phyloP scores from a whole-genome alignment of 2,329 filamentous ascomycete species.

The Didymella exigua region DNA sequence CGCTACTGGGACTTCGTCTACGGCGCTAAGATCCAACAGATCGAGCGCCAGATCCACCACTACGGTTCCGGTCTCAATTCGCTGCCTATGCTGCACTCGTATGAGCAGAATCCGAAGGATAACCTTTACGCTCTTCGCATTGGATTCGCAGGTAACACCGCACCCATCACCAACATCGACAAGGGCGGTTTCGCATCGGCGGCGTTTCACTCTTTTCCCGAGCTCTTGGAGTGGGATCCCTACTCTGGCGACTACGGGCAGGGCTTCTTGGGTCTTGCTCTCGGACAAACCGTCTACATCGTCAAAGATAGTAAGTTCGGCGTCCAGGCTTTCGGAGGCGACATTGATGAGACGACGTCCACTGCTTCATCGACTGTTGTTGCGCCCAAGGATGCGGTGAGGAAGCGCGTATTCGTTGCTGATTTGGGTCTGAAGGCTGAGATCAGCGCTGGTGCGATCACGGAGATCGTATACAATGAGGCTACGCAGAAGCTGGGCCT shows the following conservation, averaged over 20 bases:
- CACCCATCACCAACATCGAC: slow-evolving; percentile 62
- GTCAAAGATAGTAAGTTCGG: slow-evolving; percentile 54
- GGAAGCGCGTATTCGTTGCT: slow-evolving; percentile 57
- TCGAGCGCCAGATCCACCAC: slow-evolving; percentile 63
- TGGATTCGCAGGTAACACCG: slow-evolving; percentile 61
- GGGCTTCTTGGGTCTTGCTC: slow-evolving; percentile 58
- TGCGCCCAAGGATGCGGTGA: slow-evolving; percentile 54
- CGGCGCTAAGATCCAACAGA: slow-evolving; percentile 50
- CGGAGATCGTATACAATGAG: slow-evolving; percentile 21
- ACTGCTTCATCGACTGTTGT: slow-evolving; percentile 42
- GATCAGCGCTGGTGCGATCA: slow-evolving; percentile 28
- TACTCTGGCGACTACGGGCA: slow-evolving; percentile 65
- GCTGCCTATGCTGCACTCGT: slow-evolving; percentile 60
- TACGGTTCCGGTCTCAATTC: slow-evolving; percentile 66
- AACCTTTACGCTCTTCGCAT: slow-evolving; percentile 57
- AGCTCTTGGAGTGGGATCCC: slow-evolving; percentile 62
- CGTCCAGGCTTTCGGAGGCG: slow-evolving; percentile 57
- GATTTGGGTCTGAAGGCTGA: slow-evolving; percentile 49
- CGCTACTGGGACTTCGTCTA: slow-evolving; percentile 66
- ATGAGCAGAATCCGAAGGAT: slow-evolving; percentile 54
- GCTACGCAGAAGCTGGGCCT: slow-evolving; percentile 16
- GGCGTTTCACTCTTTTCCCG: slow-evolving; percentile 63
- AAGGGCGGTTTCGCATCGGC: slow-evolving; percentile 60
- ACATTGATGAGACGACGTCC: slow-evolving; percentile 34
- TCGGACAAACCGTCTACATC: slow-evolving; percentile 59